A percentile compares a stretch with the other conserved stretches of the same genome.
These are phyloP conservation scores for Rhodotorula diobovata DNA, from an alignment of 768 basidiomycete species.

Conservation along the genomic window DNA sequence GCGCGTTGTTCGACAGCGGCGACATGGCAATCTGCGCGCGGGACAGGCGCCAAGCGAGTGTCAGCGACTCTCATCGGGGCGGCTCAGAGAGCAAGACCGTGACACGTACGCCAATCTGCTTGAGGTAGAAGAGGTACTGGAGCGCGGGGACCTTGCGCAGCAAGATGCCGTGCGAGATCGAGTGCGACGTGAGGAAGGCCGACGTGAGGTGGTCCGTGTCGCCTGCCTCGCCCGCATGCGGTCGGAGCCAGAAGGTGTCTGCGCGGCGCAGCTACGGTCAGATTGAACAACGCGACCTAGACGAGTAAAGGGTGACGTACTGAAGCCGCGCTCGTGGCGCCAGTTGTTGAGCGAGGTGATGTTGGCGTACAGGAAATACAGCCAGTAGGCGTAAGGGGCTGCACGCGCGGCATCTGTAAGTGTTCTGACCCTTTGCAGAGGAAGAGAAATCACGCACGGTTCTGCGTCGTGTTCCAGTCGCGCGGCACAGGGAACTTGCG, in stretches of 20 bases:
- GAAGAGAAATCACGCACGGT: conserved; percentile 63
- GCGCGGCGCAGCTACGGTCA: conserved; percentile 2
- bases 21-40: conserved; percentile 78
- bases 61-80: too few relatives aligned
- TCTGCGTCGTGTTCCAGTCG: conserved; percentile 81
- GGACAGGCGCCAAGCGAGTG: too few relatives aligned
- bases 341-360: conserved; percentile 92
- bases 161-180: conserved; percentile 98
- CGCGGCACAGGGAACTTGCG: conserved; percentile 62
- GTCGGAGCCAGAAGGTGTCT: conserved; percentile 96
- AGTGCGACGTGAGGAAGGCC: conserved; percentile 91
- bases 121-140: conserved; percentile 95
- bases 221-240: conserved; percentile 95
- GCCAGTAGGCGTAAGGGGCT: conserved; percentile 53
- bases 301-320: conserved; percentile 53
- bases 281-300: background rate
- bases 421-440: too few relatives aligned
- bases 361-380: conserved; percentile 97
- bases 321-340: conserved; percentile 81
- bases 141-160: conserved; percentile 95
- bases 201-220: conserved; percentile 96
- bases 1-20: conserved; percentile 92
- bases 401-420: background rate
- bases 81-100: too few relatives aligned
- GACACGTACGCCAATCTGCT: conserved; percentile 61